Evolutionary conservation across 208 protist genomes (phyloP).

Genomic region (Trypanosoma cruzi): DNA sequence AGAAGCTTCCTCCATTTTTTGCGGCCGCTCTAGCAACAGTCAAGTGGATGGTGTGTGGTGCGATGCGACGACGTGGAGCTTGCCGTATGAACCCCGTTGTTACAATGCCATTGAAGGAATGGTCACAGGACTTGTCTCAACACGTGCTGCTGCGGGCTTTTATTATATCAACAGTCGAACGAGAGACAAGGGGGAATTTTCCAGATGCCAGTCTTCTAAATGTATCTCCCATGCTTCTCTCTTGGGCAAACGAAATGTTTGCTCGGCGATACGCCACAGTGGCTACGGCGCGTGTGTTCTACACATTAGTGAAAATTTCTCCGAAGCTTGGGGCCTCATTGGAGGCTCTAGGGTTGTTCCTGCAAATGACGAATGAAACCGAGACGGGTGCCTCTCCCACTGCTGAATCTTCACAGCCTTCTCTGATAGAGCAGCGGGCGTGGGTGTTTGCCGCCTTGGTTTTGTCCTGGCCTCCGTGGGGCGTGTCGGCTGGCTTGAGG

Average conservation of each 20-base stretch:
- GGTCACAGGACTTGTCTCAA: neutral
- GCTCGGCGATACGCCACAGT: conserved; percentile 5
- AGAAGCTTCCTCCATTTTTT: conserved; percentile 11
- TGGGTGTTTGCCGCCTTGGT: conserved; percentile 29
- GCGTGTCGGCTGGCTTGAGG: conserved; percentile 10
- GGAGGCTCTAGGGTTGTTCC: conserved; percentile 24
- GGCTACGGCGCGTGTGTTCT: conserved; percentile 11
- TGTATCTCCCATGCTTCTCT: conserved; percentile 29
- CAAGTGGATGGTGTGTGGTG: conserved; percentile 20
- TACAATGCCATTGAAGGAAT: conserved; percentile 1
- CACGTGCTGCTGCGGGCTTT: conserved; percentile 11
- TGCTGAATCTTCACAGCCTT: no score
- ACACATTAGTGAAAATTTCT: conserved; percentile 6
- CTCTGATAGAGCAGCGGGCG: conserved; percentile 7
- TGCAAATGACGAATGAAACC: conserved; percentile 2
- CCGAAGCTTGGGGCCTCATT: conserved; percentile 16
- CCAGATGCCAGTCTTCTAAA: conserved; percentile 2
- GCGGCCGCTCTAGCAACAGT: conserved; percentile 11
- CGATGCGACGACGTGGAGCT: conserved; percentile 23
- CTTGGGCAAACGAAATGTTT: conserved; percentile 31
- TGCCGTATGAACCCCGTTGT: neutral
- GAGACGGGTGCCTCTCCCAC: neutral
- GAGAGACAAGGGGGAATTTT: conserved; percentile 2
- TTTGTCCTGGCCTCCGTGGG: conserved; percentile 26
- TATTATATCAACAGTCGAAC: conserved; percentile 15